Percentiles rank a stretch among this genome's conserved stretches.
phyloP scores from a whole-genome alignment of 1,284 basidiomycete species.

The Omphalotus olearius region DNA sequence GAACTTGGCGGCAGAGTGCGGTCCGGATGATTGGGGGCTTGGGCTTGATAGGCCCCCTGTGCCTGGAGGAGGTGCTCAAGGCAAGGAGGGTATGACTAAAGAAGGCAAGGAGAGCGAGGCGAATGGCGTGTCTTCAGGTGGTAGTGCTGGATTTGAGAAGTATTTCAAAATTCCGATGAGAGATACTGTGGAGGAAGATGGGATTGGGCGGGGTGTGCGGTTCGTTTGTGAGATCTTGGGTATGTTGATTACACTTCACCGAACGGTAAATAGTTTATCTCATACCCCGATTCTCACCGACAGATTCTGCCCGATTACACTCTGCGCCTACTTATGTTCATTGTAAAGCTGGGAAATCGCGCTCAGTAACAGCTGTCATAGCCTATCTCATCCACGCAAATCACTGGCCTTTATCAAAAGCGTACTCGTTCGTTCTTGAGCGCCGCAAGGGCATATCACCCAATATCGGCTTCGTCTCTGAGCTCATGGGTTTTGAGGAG shows the following conservation, averaged over 20 bases:
- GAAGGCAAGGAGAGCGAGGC: neutral
- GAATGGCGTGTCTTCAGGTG: neutral
- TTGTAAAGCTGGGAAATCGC: slow-evolving; percentile 94
- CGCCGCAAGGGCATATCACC: slow-evolving; percentile 92
- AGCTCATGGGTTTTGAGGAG: slow-evolving; percentile 95
- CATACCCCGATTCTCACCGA: slow-evolving; percentile 1
- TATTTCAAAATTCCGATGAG: slow-evolving; percentile 89
- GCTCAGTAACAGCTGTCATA: slow-evolving; percentile 95
- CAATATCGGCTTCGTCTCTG: slow-evolving; percentile 96
- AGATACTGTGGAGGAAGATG: slow-evolving; percentile 92
- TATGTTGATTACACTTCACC: slow-evolving; percentile 35
- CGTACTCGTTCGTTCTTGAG: slow-evolving; percentile 89
- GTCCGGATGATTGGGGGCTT: slow-evolving; percentile 72
- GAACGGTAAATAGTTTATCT: slow-evolving; percentile 2
- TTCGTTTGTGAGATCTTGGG: slow-evolving; percentile 86
- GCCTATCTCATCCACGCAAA: slow-evolving; percentile 97
- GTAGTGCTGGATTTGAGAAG: slow-evolving; percentile 56
- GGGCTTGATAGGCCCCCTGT: slow-evolving; percentile 38
- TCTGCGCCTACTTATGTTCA: slow-evolving; percentile 91
- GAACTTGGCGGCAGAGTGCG: slow-evolving; percentile 90
- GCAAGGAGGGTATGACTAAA: neutral
- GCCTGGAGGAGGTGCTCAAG: neutral
- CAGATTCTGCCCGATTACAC: slow-evolving; percentile 89
- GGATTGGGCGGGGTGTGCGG: slow-evolving; percentile 77
- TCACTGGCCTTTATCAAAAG: slow-evolving; percentile 89